These are phyloP conservation scores for Paratinospora sagittata DNA, from an alignment of 164 flowering plant genomes.

Conservation along the genomic window DNA sequence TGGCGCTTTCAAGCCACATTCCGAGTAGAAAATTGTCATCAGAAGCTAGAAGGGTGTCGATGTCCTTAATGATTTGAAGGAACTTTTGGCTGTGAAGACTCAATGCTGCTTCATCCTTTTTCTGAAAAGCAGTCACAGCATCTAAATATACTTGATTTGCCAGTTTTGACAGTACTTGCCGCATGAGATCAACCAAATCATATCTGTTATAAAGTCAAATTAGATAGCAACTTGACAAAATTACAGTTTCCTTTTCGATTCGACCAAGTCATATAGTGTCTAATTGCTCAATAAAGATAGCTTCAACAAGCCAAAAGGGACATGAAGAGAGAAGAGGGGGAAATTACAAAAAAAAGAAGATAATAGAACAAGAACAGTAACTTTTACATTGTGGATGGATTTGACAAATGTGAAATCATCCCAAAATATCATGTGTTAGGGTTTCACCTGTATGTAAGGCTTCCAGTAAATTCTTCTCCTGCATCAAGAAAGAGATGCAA, in stretches of 20 bases:
- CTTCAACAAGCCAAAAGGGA: too few species aligned
- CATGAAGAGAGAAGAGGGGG: too few species aligned
- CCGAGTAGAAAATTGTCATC: too few species aligned
- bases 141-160: constrained; percentile 82
- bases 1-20: too few species aligned
- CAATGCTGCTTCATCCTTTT: constrained; percentile 43
- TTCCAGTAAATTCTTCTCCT: too few species aligned
- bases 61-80: too few species aligned
- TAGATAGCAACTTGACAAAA: neutral
- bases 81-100: constrained; percentile 47
- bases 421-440: neutral
- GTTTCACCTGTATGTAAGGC: too few species aligned
- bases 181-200: constrained; percentile 90
- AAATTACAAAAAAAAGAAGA: neutral
- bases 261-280: neutral
- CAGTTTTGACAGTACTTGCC: too few species aligned
- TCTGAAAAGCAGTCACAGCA: constrained; percentile 53
- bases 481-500: too few species aligned
- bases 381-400: neutral
- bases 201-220: constrained; percentile 43
- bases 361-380: neutral
- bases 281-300: neutral
- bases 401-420: neutral
- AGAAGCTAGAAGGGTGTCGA: too few species aligned
- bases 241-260: neutral